phyloP scores from a whole-genome alignment of 2,329 filamentous ascomycete species.

The Epichloe sp. region DNA sequence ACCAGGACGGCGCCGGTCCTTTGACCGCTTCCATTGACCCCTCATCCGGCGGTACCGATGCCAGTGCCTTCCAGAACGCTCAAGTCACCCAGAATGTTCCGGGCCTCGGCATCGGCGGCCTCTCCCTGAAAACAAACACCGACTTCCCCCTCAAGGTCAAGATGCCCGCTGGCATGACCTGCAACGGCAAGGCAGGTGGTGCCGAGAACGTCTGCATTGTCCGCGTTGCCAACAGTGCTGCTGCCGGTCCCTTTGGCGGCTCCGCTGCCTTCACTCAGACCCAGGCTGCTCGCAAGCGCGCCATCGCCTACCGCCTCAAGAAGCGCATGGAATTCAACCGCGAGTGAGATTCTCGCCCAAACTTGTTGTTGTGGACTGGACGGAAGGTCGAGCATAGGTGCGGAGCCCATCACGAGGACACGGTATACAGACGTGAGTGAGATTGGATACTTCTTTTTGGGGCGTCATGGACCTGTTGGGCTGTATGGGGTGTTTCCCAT shows the following conservation, averaged over 20 bases:
- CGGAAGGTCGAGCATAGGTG: not conserved
- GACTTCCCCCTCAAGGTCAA: conserved; percentile 53
- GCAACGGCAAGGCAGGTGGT: conserved; percentile 43
- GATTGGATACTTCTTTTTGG: not conserved
- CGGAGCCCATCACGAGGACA: not conserved
- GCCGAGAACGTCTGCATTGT: conserved; percentile 53
- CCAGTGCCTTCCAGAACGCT: conserved; percentile 45
- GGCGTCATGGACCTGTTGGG: not conserved
- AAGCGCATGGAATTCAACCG: conserved; percentile 23
- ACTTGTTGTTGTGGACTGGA: not conserved
- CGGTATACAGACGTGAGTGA: not conserved
- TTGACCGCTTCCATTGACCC: conserved; percentile 46
- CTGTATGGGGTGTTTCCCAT: not conserved
- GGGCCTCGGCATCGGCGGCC: conserved; percentile 39
- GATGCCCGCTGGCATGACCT: conserved; percentile 56
- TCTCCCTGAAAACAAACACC: conserved; percentile 45
- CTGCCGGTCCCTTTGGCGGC: conserved; percentile 54
- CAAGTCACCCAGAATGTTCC: conserved; percentile 48
- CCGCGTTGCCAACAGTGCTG: conserved; percentile 47
- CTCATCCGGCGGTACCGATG: conserved; percentile 49
- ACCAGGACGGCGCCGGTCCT: conserved; percentile 57
- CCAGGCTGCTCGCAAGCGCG: conserved; percentile 44
- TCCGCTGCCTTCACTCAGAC: conserved; percentile 53
- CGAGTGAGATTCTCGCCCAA: not conserved
- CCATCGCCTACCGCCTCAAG: conserved; percentile 38